phyloP scores from a whole-genome alignment of 148 eudicot genomes.

The Dianthus caryophyllus region DNA sequence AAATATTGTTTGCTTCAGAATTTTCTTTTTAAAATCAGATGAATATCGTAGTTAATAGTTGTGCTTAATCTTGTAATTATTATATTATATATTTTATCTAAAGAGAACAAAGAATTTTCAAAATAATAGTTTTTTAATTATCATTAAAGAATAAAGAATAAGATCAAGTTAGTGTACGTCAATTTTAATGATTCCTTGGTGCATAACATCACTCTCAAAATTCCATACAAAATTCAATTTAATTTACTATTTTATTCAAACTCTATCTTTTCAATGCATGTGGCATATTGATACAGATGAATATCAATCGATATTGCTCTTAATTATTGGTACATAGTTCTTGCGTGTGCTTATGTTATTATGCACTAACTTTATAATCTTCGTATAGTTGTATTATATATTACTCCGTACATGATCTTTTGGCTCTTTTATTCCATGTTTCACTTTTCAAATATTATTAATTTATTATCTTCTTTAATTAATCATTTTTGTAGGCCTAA shows the following conservation, averaged over 20 bases:
- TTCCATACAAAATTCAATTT: background rate
- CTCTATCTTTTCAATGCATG: background rate
- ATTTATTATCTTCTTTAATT: background rate
- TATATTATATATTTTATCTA: background rate
- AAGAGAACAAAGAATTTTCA: background rate
- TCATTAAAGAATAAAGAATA: background rate
- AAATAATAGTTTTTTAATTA: background rate
- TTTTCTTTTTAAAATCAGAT: background rate
- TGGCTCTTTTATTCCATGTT: background rate
- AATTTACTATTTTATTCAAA: background rate
- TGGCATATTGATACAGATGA: constrained; percentile 8
- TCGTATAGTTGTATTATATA: background rate
- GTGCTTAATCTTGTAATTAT: no score
- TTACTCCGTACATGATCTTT: no score
- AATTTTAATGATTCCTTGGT: constrained; percentile 5
- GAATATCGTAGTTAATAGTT: no score
- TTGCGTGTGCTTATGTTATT: constrained; percentile 28
- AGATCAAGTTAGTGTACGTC: constrained; percentile 16
- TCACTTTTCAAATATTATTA: background rate
- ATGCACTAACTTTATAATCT: constrained; percentile 30
- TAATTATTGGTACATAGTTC: constrained; percentile 20
- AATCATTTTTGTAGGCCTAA: constrained; percentile 47
- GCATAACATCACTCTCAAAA: background rate
- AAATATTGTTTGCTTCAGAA: background rate
- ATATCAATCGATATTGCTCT: constrained; percentile 20